Percentiles rank a stretch among this genome's conserved stretches.
Conservation (phyloP, 202 grass and related monocot species). For the Zizania palustris region DNA sequence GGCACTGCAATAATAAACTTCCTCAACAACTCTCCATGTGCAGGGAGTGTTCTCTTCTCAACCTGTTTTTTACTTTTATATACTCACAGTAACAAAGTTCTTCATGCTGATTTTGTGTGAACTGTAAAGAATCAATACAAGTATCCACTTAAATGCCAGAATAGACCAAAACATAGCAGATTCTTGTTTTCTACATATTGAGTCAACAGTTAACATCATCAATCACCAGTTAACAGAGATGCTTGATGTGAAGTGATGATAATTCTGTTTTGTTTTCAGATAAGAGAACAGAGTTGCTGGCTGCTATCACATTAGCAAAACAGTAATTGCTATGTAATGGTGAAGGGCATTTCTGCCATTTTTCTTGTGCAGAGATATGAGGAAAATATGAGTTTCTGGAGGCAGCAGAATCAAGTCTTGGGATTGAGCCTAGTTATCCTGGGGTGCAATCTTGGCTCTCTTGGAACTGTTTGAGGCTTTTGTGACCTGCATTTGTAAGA, state of each 20-base stretch:
- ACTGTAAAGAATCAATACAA: not conserved
- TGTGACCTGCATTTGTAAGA: slow-evolving; percentile 54
- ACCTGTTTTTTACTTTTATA: slow-evolving; percentile 6
- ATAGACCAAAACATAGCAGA: not conserved
- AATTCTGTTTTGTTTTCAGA: not conserved
- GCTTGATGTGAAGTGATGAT: too few relatives aligned
- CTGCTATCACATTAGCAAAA: not conserved
- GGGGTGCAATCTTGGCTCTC: slow-evolving; percentile 74
- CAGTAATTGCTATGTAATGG: not conserved
- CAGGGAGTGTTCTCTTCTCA: not conserved
- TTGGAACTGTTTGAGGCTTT: slow-evolving; percentile 61
- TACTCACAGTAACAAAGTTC: not conserved
- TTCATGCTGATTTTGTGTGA: not conserved
- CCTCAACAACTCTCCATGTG: slow-evolving; percentile 32
- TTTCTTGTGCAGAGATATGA: not conserved
- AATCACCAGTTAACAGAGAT: too few relatives aligned
- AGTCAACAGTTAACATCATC: too few relatives aligned
- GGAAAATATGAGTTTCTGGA: not conserved
- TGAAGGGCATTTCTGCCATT: not conserved
- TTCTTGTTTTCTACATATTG: too few relatives aligned
- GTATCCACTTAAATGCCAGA: not conserved
- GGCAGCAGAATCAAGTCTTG: slow-evolving; percentile 40
- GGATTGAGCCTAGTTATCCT: slow-evolving; percentile 39
- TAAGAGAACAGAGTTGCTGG: not conserved
- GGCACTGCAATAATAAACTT: slow-evolving; percentile 51